Conservation (phyloP, 2,329 filamentous ascomycete genomes). For the Macrophomina tecta region DNA sequence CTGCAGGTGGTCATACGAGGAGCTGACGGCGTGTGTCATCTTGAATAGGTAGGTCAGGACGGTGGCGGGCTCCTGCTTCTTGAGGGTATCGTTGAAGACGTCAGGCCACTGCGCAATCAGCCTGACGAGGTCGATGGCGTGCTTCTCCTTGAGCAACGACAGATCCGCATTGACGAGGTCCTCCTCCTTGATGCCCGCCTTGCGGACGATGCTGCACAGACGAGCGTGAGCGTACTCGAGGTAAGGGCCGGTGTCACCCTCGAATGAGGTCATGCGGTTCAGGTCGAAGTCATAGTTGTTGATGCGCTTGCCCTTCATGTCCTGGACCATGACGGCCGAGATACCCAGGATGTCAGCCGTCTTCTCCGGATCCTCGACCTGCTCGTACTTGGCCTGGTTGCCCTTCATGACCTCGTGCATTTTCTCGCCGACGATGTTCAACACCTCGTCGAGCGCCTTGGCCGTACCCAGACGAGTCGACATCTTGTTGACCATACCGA, state of each 20-base stretch:
- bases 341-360: constrained; percentile 91
- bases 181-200: constrained; percentile 55
- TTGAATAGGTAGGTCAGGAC: constrained; percentile 79
- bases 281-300: constrained; percentile 77
- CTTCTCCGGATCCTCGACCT: constrained; percentile 81
- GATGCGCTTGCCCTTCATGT: constrained; percentile 89
- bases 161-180: constrained; percentile 70
- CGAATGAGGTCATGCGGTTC: constrained; percentile 81
- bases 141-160: constrained; percentile 71
- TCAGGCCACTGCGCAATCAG: constrained; percentile 85
- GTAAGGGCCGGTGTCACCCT: constrained; percentile 85
- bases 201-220: constrained; percentile 65
- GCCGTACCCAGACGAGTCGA: constrained; percentile 64
- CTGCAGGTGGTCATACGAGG: constrained; percentile 80
- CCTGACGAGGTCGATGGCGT: constrained; percentile 75
- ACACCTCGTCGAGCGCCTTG: constrained; percentile 56
- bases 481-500: constrained; percentile 71
- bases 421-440: constrained; percentile 74
- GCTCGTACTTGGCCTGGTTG: constrained; percentile 88
- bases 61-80: constrained; percentile 77
- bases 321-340: constrained; percentile 95
- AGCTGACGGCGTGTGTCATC: constrained; percentile 81
- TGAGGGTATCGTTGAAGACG: constrained; percentile 80
- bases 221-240: constrained; percentile 83
- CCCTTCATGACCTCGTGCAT: constrained; percentile 98